Evolutionary conservation across 108 stramenopile genomes (phyloP).

Genomic region (Nitzschia sp.): DNA sequence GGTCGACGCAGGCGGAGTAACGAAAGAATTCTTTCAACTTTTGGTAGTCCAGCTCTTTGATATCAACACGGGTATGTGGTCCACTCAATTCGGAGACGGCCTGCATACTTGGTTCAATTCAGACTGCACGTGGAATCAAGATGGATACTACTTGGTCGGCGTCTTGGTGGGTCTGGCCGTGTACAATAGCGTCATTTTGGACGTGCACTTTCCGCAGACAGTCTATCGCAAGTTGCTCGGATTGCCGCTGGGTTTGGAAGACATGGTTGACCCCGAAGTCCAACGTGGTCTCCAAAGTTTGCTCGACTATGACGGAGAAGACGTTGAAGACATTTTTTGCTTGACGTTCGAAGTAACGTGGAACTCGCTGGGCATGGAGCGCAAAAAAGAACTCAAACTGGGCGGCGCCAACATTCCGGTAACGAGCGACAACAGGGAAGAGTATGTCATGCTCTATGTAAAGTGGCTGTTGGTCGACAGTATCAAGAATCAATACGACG

Average conservation of each 20-base stretch:
- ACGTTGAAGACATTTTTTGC: slow-evolving; percentile 88
- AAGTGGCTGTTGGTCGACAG: slow-evolving; percentile 85
- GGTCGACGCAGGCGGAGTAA: slow-evolving; percentile 94
- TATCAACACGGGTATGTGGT: slow-evolving; percentile 87
- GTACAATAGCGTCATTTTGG: slow-evolving; percentile 89
- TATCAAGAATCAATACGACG: slow-evolving; percentile 69
- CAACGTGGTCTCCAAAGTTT: slow-evolving; percentile 75
- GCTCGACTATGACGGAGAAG: slow-evolving; percentile 84
- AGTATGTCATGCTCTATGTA: slow-evolving; percentile 87
- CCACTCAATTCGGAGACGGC: slow-evolving; percentile 55
- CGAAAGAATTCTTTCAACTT: slow-evolving; percentile 95
- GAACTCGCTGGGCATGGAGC: slow-evolving; percentile 69
- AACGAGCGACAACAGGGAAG: slow-evolving; percentile 79
- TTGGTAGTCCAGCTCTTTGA: slow-evolving; percentile 86
- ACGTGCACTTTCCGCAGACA: slow-evolving; percentile 85
- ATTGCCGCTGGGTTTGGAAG: slow-evolving; percentile 72
- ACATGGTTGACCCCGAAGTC: slow-evolving; percentile 85
- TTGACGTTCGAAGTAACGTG: slow-evolving; percentile 74
- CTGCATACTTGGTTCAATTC: slow-evolving; percentile 88
- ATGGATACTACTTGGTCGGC: slow-evolving; percentile 82
- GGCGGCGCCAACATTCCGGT: slow-evolving; percentile 81
- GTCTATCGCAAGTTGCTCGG: slow-evolving; percentile 89
- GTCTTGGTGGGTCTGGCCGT: slow-evolving; percentile 88
- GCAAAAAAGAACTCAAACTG: slow-evolving; percentile 78
- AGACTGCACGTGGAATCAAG: slow-evolving; percentile 80